Percentiles rank a stretch among this genome's conserved stretches.
Evolutionary conservation across 768 basidiomycete genomes (phyloP).

Genomic region (Suillus weaverae): DNA sequence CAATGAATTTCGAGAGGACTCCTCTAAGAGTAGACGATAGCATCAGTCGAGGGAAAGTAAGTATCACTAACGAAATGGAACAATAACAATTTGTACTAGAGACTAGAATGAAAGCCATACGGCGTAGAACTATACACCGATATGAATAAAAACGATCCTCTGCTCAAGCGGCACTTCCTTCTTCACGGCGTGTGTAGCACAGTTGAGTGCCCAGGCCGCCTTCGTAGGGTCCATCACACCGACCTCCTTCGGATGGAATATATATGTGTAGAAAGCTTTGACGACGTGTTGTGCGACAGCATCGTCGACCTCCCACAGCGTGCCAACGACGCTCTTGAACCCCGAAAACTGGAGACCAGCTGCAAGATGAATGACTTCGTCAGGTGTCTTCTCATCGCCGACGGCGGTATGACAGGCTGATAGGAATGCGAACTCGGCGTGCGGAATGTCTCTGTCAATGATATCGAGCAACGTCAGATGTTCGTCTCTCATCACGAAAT

Average conservation of each 20-base stretch:
- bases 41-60: too few relatives aligned
- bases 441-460: not conserved
- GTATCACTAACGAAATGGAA: too few relatives aligned
- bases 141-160: not conserved
- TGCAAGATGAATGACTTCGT: too few relatives aligned
- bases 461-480: not conserved
- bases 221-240: not conserved
- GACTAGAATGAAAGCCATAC: not conserved
- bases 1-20: too few relatives aligned
- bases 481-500: slow-evolving; percentile 13
- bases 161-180: not conserved
- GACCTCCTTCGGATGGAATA: not conserved
- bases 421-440: not conserved
- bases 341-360: too few relatives aligned
- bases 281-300: too few relatives aligned
- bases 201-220: not conserved
- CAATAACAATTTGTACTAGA: too few relatives aligned
- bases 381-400: too few relatives aligned
- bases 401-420: not conserved
- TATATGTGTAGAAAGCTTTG: not conserved
- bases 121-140: not conserved
- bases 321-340: too few relatives aligned
- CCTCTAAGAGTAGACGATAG: too few relatives aligned
- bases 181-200: not conserved
- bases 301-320: too few relatives aligned